phyloP scores from a whole-genome alignment of 2,329 filamentous ascomycete species.

The Alternaria rosae region DNA sequence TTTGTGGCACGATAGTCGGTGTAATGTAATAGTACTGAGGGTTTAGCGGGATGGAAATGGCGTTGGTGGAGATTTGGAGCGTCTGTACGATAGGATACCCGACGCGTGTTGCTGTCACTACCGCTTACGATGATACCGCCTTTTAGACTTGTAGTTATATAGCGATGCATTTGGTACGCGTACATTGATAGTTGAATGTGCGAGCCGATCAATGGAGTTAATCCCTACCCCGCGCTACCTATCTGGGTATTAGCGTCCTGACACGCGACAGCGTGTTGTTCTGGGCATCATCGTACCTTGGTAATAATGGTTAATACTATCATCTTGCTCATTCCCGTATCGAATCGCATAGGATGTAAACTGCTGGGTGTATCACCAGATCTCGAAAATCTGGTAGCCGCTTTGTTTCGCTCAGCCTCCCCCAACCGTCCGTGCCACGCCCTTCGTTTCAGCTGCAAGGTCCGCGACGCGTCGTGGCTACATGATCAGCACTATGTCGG shows the following conservation, averaged over 20 bases:
- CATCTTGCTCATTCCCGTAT: not conserved
- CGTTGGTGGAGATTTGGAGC: not conserved
- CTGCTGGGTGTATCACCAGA: not conserved
- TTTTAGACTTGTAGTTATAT: not conserved
- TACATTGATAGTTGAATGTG: not conserved
- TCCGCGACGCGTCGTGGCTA: slow-evolving; percentile 27
- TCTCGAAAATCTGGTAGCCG: not conserved
- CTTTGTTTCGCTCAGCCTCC: slow-evolving; percentile 3
- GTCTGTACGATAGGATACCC: slow-evolving; percentile 16
- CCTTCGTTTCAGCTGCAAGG: slow-evolving; percentile 36
- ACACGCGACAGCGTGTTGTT: slow-evolving; percentile 10
- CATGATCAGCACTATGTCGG: slow-evolving; percentile 28
- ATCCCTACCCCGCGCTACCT: not conserved
- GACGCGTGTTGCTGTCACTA: slow-evolving; percentile 10
- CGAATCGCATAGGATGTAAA: not conserved
- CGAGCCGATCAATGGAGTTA: not conserved
- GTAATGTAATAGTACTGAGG: not conserved
- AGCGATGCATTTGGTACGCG: not conserved
- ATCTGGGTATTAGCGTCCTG: not conserved
- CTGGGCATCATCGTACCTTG: not conserved
- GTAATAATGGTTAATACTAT: not conserved
- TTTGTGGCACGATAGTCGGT: not conserved
- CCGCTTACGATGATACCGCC: slow-evolving; percentile 1
- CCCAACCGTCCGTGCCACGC: slow-evolving; percentile 35
- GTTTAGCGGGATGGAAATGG: not conserved